These are phyloP conservation scores for Lactifluus rugatus DNA, from an alignment of 768 basidiomycete genomes.

Conservation along the genomic window DNA sequence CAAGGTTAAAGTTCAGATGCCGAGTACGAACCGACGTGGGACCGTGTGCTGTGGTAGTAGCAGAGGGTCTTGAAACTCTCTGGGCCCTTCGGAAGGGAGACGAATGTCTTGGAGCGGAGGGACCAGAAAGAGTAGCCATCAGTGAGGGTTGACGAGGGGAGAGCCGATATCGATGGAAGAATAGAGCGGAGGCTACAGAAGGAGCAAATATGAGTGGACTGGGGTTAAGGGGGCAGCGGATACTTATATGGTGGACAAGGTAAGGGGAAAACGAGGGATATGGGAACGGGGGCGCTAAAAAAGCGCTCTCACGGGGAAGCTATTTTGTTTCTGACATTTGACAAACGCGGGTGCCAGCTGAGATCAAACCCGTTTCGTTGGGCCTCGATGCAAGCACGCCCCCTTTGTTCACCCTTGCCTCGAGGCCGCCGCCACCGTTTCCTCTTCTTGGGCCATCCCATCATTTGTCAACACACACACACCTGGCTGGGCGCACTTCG, in stretches of 20 bases:
- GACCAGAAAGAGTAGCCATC: slow-evolving; percentile 26
- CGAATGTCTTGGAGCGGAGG: slow-evolving; percentile 23
- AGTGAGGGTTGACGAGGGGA: neutral
- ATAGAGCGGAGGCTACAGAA: slow-evolving; percentile 12
- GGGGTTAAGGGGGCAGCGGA: neutral
- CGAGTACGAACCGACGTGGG: slow-evolving; percentile 14
- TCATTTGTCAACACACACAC: neutral
- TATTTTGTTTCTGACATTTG: slow-evolving; percentile 8
- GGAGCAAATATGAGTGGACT: slow-evolving; percentile 14
- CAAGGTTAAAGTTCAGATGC: slow-evolving; percentile 10
- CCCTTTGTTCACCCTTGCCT: slow-evolving; percentile 4
- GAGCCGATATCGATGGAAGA: slow-evolving; percentile 15
- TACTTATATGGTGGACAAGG: slow-evolving; percentile 15
- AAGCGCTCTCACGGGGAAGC: slow-evolving; percentile 9
- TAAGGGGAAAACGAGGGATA: neutral
- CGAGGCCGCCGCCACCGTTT: neutral
- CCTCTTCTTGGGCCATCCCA: neutral
- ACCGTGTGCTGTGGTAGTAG: slow-evolving; percentile 4
- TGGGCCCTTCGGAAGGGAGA: slow-evolving; percentile 24
- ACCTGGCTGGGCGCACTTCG: neutral
- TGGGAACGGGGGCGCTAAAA: slow-evolving; percentile 10
- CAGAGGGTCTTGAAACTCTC: slow-evolving; percentile 17
- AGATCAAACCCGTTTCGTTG: slow-evolving; percentile 5
- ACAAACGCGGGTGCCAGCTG: neutral
- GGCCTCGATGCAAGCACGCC: slow-evolving; percentile 12